Evolutionary conservation across 805 yeast species (phyloP), one percentile per base, ranked within the genome.

Genomic region (Yarrowia divulgata): DNA sequence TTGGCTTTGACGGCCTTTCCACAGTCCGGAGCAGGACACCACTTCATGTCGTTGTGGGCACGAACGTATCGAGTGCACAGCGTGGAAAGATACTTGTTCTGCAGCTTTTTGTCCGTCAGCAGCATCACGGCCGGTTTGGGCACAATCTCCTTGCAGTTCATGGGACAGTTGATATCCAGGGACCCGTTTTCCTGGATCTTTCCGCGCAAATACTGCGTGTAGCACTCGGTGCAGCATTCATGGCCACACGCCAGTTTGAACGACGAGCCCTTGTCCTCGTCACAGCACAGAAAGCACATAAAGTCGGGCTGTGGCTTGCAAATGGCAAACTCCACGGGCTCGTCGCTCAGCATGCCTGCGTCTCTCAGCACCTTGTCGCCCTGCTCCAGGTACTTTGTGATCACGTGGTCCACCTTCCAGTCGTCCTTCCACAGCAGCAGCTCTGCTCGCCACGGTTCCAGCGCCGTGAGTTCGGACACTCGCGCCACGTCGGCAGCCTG

Each of bases 11-110:
- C 83, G 32, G 91, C 82, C 55, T 83, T 79, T 52, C 83, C 81
- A 76, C 97, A 90, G 75, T 90, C 97, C 0, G 93, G 88, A 0
- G 90, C 88, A 0, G 97, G 97, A 77, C 98, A 93, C 90, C 92
- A 88, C 72, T 84, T 85, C 73, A 83, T 81, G 75, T 67, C 82
- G 55, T 80, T 77, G 70, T 85, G 83, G 58, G 84, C 81, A 16
- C 84, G 84, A n/a, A 89, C 84, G 74, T 83, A 88, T 35, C 81
- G 77, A 69, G 81, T 84, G 9, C 71, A 68, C 23, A 73, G 73
- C 23, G 73, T 71, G 8, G 69, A 55, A 40, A 43, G 58, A 71
- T 73, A 78, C 73, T 71, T 78, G 69, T 50, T 64, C 72, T 43
- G 73, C 18, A 60, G 72, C 62, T 58, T 67, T 8, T 67, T 68